Percentiles rank a stretch among this genome's conserved stretches.
Evolutionary conservation across 129 eudicot genomes (phyloP).

Genomic region (Tagetes patula): DNA sequence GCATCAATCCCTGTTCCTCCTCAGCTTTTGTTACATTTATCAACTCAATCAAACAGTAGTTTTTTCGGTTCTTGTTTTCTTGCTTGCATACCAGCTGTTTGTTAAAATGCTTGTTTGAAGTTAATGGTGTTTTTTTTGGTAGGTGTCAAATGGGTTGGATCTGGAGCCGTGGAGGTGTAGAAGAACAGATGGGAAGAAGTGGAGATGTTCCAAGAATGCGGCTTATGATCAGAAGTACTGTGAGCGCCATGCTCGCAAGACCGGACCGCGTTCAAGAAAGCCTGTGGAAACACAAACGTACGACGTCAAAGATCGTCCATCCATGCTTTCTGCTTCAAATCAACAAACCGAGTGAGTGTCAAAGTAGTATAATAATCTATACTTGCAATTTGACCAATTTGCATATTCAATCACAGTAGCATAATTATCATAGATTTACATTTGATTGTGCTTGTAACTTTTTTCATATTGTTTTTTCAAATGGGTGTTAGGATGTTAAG

Average conservation of each 20-base stretch:
- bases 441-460: too few species aligned
- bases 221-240: conserved; percentile 70
- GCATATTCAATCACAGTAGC: too few species aligned
- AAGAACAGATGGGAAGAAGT: conserved; percentile 77
- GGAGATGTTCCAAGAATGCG: conserved; percentile 76
- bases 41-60: conserved; percentile 57
- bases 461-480: background rate
- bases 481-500: conserved; percentile 10
- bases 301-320: conserved; percentile 6
- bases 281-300: conserved; percentile 64
- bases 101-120: background rate
- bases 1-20: conserved; percentile 62
- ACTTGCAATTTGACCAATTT: too few species aligned
- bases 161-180: conserved; percentile 82
- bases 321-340: background rate
- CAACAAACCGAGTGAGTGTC: background rate
- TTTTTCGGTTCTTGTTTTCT: background rate
- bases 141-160: conserved; percentile 52
- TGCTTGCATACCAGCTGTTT: background rate
- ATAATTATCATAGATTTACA: too few species aligned
- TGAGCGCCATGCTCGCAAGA: conserved; percentile 69
- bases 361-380: too few species aligned
- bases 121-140: too few species aligned
- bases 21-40: conserved; percentile 40
- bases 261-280: conserved; percentile 82